phyloP scores from a whole-genome alignment of 2,329 filamentous ascomycete genomes.

The Fusarium fujikuroi region DNA sequence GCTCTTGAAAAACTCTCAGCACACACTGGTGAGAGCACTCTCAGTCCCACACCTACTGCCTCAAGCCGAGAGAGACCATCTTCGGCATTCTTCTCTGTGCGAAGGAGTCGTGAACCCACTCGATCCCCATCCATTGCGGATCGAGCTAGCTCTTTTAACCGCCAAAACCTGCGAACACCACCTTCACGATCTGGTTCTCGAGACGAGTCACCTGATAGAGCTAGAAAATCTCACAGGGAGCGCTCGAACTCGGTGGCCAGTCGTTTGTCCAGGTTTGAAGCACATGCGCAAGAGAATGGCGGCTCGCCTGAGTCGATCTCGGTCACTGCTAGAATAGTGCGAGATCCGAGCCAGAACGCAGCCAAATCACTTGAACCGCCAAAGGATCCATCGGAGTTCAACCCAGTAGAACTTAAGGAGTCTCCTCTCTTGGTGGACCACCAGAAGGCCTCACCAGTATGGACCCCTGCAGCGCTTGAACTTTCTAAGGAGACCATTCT shows the following conservation, averaged over 20 bases:
- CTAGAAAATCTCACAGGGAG: constrained; percentile 52
- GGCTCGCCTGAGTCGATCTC: constrained; percentile 73
- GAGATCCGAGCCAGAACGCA: constrained; percentile 64
- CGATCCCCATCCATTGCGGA: constrained; percentile 60
- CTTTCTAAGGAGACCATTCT: constrained; percentile 57
- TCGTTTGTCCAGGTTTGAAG: constrained; percentile 66
- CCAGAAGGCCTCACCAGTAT: constrained; percentile 51
- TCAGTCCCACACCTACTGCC: constrained; percentile 6
- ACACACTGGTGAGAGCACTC: constrained; percentile 41
- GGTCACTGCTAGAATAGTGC: constrained; percentile 85
- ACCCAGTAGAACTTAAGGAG: constrained; percentile 64
- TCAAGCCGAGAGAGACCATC: constrained; percentile 55
- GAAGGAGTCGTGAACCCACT: constrained; percentile 58
- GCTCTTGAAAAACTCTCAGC: constrained; percentile 83
- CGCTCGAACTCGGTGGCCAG: constrained; percentile 66
- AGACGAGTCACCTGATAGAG: constrained; percentile 60
- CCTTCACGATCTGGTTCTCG: constrained; percentile 52
- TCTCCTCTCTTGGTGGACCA: constrained; percentile 70
- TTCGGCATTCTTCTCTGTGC: constrained; percentile 70
- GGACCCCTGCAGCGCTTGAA: constrained; percentile 45
- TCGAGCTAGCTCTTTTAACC: constrained; percentile 53
- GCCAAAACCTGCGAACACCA: constrained; percentile 46
- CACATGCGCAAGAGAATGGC: constrained; percentile 34
- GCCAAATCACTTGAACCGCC: constrained; percentile 54
- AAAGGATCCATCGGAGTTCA: constrained; percentile 57